Percentiles rank a stretch among this genome's conserved stretches.
Evolutionary conservation across 306 rosid genomes (phyloP).

Genomic region (Medicago ruthenica): DNA sequence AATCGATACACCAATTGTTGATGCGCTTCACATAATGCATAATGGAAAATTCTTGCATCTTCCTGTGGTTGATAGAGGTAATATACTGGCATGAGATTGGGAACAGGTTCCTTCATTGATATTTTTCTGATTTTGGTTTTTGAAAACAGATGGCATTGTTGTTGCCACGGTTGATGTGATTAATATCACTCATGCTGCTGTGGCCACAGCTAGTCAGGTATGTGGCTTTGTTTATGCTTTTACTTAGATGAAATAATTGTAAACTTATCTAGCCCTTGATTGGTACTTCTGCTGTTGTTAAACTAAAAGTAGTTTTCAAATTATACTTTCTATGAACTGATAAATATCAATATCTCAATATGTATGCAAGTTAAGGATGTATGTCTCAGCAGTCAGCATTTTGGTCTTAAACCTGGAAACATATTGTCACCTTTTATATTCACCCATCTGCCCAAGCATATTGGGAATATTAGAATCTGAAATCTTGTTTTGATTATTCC

Average conservation of each 20-base stretch:
- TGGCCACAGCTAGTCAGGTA: conserved; percentile 79
- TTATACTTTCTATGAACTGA: background rate
- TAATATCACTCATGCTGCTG: conserved; percentile 92
- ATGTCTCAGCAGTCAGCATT: background rate
- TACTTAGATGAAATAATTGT: conserved; percentile 2
- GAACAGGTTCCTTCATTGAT: background rate
- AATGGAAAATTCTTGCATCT: conserved; percentile 93
- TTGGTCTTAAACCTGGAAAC: background rate
- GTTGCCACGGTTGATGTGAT: conserved; percentile 85
- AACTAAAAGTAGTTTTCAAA: background rate
- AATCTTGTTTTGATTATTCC: conserved; percentile 1
- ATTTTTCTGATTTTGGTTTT: conserved; percentile 48
- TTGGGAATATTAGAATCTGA: background rate
- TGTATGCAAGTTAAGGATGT: conserved; percentile 1
- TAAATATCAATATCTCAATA: background rate
- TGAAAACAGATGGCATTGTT: conserved; percentile 72
- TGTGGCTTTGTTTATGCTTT: conserved; percentile 14
- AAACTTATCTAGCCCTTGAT: background rate
- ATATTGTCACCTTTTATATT: background rate
- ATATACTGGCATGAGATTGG: conserved; percentile 6
- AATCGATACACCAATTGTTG: conserved; percentile 87
- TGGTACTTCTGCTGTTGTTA: background rate
- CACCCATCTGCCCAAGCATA: background rate
- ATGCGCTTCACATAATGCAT: conserved; percentile 94
- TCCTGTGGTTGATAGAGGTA: conserved; percentile 90